Base-by-base conservation (phyloP, 345 rosid genomes). In the Hypericum perforatum region DNA sequence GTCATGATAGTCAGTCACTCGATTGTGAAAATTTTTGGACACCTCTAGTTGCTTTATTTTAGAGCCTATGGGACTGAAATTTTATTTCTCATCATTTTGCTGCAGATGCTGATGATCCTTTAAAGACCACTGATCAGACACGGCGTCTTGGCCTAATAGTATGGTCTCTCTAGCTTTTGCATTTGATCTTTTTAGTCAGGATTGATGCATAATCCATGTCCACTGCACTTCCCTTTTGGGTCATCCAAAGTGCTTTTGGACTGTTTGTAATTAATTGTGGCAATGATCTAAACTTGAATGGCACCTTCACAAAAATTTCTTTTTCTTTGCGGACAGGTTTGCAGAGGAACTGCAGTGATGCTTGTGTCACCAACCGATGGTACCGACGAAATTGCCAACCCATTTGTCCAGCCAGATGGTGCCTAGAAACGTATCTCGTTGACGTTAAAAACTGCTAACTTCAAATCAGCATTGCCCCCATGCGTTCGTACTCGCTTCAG, bases 331-430 rank as follows among this genome's bases (percentile, higher is more conserved):
- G 22, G 68, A 72, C 74, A 92, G 98, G 83, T 92, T 37, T 92
- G 97, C 63, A 76, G 98, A 59, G 98, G 97, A 69, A 89, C 98
- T 37, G 97, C 98, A 0, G 98, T 92, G 49, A 92, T 92, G 98
- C 87, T 92, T 8, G 98, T 92, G 37, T 92, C 97, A 11, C 97
- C 98, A 37, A 88, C 95, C 0, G 98, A 92, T 66, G 98, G 97
- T 16, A 92, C 97, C 2, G 98, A 92, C 43, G 98, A 92, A 74
- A 92, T 92, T 13, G 94, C 98, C 53, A 92, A 92, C 72, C 98
- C 98, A 22, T 92, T 92, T 7, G 40, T 76, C 64, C 95, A 85
- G 60, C 81, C 90, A 10, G 98, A 91, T 54, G 96, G 96, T 16
- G 80, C 92, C 63, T 92, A 79, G 68, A 57, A 22, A 22, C 32